phyloP scores from a whole-genome alignment of 1,139 yeast species.

The Magnusiomyces fungicola region DNA sequence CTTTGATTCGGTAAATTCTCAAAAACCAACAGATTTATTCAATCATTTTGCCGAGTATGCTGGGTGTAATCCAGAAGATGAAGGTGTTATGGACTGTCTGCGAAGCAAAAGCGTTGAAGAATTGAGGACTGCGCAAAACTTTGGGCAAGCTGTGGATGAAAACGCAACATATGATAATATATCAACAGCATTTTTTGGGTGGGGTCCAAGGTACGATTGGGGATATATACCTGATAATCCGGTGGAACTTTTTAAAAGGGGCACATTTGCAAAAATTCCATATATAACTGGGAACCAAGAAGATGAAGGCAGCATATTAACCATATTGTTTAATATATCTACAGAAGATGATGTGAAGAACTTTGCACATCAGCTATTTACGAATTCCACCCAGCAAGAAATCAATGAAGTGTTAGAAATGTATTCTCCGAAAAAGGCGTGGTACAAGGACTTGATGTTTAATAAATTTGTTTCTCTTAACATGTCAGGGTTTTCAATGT shows the following conservation, averaged over 20 bases:
- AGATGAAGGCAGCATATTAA: slow-evolving; percentile 19
- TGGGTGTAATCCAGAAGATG: slow-evolving; percentile 16
- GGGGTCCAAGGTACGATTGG: slow-evolving; percentile 20
- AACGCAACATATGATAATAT: slow-evolving; percentile 7
- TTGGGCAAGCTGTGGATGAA: neutral
- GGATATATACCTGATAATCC: slow-evolving; percentile 15
- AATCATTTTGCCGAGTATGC: slow-evolving; percentile 11
- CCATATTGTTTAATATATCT: slow-evolving; percentile 11
- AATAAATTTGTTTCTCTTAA: no score
- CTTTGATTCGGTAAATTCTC: slow-evolving; percentile 5
- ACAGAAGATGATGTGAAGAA: slow-evolving; percentile 14
- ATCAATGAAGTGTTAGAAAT: slow-evolving; percentile 6
- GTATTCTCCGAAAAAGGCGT: slow-evolving; percentile 7
- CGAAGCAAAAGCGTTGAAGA: slow-evolving; percentile 9
- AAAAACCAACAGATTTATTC: slow-evolving; percentile 10
- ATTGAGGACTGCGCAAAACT: slow-evolving; percentile 17
- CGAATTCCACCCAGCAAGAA: slow-evolving; percentile 8
- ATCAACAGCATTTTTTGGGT: slow-evolving; percentile 13
- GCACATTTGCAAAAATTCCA: slow-evolving; percentile 17
- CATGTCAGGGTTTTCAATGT: slow-evolving; percentile 16
- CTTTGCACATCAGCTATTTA: slow-evolving; percentile 11
- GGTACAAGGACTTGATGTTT: no score
- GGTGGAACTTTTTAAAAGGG: slow-evolving; percentile 10
- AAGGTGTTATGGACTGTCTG: slow-evolving; percentile 15
- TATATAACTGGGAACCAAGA: slow-evolving; percentile 18